Conservation (phyloP, 2,329 filamentous ascomycete genomes). For the Shiraia sp. region DNA sequence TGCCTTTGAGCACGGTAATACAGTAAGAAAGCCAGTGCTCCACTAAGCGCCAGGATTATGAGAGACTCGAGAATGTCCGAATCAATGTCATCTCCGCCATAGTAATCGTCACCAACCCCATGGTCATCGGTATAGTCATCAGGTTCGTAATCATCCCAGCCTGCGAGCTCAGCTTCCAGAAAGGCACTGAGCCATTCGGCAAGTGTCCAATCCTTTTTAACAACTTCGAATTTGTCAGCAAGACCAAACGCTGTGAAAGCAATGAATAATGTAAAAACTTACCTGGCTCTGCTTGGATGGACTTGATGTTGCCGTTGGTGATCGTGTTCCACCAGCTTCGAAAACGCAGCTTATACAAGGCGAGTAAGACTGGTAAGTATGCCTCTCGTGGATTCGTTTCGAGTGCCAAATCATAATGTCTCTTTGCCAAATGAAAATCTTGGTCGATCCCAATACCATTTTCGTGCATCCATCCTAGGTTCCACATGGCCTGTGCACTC, state of each 20-base stretch:
- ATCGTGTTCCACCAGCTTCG: constrained; percentile 94
- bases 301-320: constrained; percentile 87
- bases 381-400: constrained; percentile 85
- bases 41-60: constrained; percentile 77
- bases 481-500: constrained; percentile 94
- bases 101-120: constrained; percentile 57
- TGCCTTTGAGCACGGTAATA: constrained; percentile 75
- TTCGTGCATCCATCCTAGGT: constrained; percentile 99
- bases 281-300: constrained; percentile 88
- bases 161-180: constrained; percentile 62
- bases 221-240: constrained; percentile 52
- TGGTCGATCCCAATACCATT: constrained; percentile 91
- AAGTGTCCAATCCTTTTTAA: constrained; percentile 74
- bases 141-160: constrained; percentile 60
- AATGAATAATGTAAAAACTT: constrained; percentile 42
- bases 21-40: constrained; percentile 74
- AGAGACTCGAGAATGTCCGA: constrained; percentile 83
- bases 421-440: constrained; percentile 95
- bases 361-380: constrained; percentile 88
- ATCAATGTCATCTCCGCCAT: constrained; percentile 64
- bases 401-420: constrained; percentile 91
- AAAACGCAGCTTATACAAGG: constrained; percentile 79
- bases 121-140: constrained; percentile 50
- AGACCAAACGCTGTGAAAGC: not conserved
- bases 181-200: constrained; percentile 88